Percentiles rank a stretch among this genome's conserved stretches.
Conservation (phyloP, 169 alveolate genomes). For the Neospora caninum region DNA sequence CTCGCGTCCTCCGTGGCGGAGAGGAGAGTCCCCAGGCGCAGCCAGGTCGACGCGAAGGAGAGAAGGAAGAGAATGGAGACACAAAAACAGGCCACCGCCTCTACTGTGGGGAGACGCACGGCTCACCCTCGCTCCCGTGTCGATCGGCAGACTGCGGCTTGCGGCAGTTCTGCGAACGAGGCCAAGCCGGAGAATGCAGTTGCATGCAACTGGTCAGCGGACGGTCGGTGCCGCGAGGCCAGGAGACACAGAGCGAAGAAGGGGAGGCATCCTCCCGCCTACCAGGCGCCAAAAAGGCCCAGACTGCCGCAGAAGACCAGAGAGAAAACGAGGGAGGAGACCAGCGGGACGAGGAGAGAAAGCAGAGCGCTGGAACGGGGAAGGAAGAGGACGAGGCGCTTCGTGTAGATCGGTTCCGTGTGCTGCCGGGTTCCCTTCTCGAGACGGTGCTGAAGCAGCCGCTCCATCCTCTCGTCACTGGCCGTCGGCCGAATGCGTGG, state of each 20-base stretch:
- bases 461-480: conserved; percentile 13
- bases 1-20: background rate
- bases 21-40: background rate
- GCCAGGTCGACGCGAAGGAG: background rate
- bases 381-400: background rate
- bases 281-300: no score
- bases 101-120: background rate
- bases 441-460: background rate
- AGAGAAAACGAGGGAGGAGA: background rate
- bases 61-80: background rate
- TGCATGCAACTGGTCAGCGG: background rate
- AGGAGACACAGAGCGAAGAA: background rate
- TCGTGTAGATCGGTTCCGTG: background rate
- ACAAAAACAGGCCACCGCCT: background rate
- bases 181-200: background rate
- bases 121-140: background rate
- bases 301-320: background rate
- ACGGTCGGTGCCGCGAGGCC: background rate
- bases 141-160: background rate
- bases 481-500: background rate
- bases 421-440: background rate
- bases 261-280: background rate
- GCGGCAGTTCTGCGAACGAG: background rate
- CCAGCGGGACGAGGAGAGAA: background rate
- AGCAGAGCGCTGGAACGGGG: background rate